phyloP scores from a whole-genome alignment of 257 asterid species.

The Fraxinus quadrangulata region DNA sequence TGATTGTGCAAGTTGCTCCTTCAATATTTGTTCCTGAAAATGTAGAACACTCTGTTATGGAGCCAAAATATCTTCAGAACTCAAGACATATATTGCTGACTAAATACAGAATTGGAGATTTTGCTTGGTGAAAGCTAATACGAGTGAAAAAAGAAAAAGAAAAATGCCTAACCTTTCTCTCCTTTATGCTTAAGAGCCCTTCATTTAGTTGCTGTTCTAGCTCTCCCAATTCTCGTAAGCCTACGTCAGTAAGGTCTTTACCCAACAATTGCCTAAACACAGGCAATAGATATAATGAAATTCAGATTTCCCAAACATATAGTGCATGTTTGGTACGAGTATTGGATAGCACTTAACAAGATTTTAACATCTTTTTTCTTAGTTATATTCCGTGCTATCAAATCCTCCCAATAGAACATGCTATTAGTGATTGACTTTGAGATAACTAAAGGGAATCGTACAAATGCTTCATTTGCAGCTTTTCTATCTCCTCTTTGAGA shows the following conservation, averaged over 20 bases:
- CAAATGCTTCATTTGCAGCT: constrained; percentile 57
- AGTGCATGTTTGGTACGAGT: neutral
- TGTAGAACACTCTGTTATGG: constrained; percentile 5
- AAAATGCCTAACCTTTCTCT: constrained; percentile 57
- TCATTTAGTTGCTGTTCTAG: constrained; percentile 63
- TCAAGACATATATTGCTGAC: neutral
- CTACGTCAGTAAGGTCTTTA: constrained; percentile 56
- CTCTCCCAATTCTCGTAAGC: constrained; percentile 50
- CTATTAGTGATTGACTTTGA: neutral
- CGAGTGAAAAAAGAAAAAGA: neutral
- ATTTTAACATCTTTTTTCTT: neutral
- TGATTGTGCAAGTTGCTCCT: constrained; percentile 52
- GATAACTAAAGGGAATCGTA: constrained; percentile 35
- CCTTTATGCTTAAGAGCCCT: constrained; percentile 58
- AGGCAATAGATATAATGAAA: neutral
- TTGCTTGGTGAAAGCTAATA: constrained; percentile 1
- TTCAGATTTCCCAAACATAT: neutral
- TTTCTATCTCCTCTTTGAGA: constrained; percentile 59
- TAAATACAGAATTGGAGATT: neutral
- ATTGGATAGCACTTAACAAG: neutral
- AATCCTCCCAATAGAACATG: neutral
- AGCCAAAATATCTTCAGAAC: constrained; percentile 9
- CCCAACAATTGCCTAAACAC: constrained; percentile 62
- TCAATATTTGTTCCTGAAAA: constrained; percentile 53
- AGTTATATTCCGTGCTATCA: neutral